Conservation (phyloP, 2,329 filamentous ascomycete genomes). For the Arthroderma sp. region DNA sequence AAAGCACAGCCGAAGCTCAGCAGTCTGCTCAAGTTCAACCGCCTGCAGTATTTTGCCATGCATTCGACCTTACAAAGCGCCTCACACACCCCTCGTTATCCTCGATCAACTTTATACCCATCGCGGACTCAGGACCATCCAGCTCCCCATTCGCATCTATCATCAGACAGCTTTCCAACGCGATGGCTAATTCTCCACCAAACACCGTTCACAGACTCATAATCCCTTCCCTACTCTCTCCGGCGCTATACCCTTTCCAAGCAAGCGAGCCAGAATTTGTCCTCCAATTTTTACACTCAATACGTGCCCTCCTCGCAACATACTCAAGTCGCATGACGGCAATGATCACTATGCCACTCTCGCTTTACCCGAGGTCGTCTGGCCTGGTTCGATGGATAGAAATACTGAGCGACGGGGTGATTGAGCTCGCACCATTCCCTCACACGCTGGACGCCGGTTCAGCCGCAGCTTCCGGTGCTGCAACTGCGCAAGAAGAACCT, state of each 20-base stretch:
- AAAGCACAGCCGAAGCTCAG: constrained; percentile 32
- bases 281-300: constrained; percentile 65
- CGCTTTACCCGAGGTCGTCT: constrained; percentile 61
- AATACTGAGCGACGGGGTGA: constrained; percentile 66
- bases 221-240: constrained; percentile 73
- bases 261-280: constrained; percentile 58
- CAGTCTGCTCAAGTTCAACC: constrained; percentile 11
- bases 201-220: constrained; percentile 64
- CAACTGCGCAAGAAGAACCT: constrained; percentile 53
- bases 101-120: constrained; percentile 40
- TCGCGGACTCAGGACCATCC: constrained; percentile 20
- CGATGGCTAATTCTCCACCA: constrained; percentile 44
- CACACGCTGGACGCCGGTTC: constrained; percentile 38
- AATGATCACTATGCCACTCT: constrained; percentile 63
- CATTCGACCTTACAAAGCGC: constrained; percentile 57
- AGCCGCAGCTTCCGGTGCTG: constrained; percentile 37
- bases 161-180: constrained; percentile 44
- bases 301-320: constrained; percentile 61
- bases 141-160: constrained; percentile 51
- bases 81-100: constrained; percentile 44
- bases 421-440: constrained; percentile 68
- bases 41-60: constrained; percentile 50
- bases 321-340: constrained; percentile 53
- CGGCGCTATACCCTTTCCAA: constrained; percentile 63
- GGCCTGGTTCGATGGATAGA: constrained; percentile 80